These are phyloP conservation scores for Eimeria sp. DNA, from an alignment of 169 alveolate genomes.

Conservation along the genomic window DNA sequence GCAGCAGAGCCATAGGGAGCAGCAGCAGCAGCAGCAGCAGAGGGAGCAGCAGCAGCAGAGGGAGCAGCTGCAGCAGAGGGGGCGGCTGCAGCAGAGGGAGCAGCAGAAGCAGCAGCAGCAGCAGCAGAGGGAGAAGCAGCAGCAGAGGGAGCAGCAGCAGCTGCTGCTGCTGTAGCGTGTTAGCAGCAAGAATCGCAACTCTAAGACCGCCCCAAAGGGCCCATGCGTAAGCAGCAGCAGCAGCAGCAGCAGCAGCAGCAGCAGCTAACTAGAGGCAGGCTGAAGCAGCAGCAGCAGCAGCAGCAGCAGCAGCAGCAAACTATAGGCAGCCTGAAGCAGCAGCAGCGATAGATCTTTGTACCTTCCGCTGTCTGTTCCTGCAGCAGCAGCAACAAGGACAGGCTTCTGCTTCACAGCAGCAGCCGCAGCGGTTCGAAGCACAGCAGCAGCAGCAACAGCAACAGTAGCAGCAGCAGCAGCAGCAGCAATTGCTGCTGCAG, in stretches of 20 bases:
- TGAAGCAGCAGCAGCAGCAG: neutral
- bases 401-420: no score
- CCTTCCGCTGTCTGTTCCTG: neutral
- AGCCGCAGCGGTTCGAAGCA: neutral
- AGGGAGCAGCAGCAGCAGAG: no score
- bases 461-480: slow-evolving; percentile 34
- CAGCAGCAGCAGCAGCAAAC: slow-evolving; percentile 10
- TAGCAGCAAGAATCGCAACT: neutral
- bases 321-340: neutral
- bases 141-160: neutral
- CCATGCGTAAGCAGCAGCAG: neutral
- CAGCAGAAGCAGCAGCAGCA: neutral
- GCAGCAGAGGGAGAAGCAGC: neutral
- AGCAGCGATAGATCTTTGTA: neutral
- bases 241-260: neutral
- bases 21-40: no score
- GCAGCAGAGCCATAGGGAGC: no score
- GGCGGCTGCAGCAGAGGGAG: no score
- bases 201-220: neutral
- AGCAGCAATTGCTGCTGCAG: no score
- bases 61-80: no score
- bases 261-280: slow-evolving; percentile 25
- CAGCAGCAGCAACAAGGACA: slow-evolving; percentile 59
- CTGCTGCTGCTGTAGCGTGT: neutral
- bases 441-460: slow-evolving; percentile 9